A percentile compares a stretch with the other conserved stretches of the same genome.
These are phyloP conservation scores for Diaporthe vaccinii DNA, from an alignment of 2,329 filamentous ascomycete species.

Conservation along the genomic window DNA sequence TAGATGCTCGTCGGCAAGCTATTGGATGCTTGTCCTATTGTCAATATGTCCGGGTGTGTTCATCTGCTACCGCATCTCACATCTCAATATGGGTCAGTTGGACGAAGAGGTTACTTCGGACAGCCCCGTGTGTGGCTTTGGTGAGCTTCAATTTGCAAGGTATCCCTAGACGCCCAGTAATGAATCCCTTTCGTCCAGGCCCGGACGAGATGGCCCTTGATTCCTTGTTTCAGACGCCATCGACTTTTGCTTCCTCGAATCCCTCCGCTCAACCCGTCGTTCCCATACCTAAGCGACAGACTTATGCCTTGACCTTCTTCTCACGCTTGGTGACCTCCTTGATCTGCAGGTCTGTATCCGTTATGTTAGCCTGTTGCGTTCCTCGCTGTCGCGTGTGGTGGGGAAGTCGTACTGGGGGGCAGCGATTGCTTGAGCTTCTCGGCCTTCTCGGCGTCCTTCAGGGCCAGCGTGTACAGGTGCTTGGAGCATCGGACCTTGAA, in stretches of 20 bases:
- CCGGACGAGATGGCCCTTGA: constrained; percentile 47
- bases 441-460: constrained; percentile 99
- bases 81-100: not conserved
- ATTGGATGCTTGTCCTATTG: constrained; percentile 37
- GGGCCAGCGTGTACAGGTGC: constrained; percentile 97
- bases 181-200: constrained; percentile 52
- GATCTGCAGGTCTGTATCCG: constrained; percentile 62
- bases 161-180: constrained; percentile 69
- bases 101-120: constrained; percentile 24
- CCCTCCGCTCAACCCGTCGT: constrained; percentile 43
- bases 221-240: constrained; percentile 41
- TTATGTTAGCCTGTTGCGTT: constrained; percentile 51
- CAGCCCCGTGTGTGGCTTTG: constrained; percentile 47
- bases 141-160: constrained; percentile 62
- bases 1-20: constrained; percentile 40
- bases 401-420: constrained; percentile 84
- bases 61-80: constrained; percentile 47
- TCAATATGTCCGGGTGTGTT: constrained; percentile 44
- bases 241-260: constrained; percentile 46
- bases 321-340: constrained; percentile 73
- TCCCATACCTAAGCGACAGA: constrained; percentile 39
- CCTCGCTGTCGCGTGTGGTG: constrained; percentile 2
- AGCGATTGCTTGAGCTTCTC: constrained; percentile 99
- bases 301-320: constrained; percentile 61
- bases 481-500: constrained; percentile 99